A percentile compares a stretch with the other conserved stretches of the same genome.
Evolutionary conservation across 768 basidiomycete genomes (phyloP).

Genomic region (Pleurotus cornucopiae): DNA sequence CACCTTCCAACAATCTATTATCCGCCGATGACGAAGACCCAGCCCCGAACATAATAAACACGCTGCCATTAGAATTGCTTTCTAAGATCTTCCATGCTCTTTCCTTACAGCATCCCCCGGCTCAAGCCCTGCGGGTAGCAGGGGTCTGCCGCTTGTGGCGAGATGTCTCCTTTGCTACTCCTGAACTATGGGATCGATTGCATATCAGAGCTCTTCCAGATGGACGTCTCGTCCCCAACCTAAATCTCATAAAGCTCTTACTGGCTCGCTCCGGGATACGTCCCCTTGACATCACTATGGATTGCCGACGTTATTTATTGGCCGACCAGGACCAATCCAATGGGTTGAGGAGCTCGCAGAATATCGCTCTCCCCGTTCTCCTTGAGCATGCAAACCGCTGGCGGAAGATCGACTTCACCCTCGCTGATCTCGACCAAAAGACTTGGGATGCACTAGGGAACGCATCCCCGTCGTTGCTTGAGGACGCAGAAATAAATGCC

Average conservation of each 20-base stretch:
- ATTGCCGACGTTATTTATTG: not conserved
- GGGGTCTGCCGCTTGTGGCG: slow-evolving; percentile 29
- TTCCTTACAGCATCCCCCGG: slow-evolving; percentile 13
- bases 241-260: slow-evolving; percentile 11
- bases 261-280: slow-evolving; percentile 3
- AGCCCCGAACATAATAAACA: not conserved
- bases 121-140: slow-evolving; percentile 26
- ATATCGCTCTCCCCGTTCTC: not conserved
- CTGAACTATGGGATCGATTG: slow-evolving; percentile 27
- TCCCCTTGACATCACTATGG: slow-evolving; percentile 2
- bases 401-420: not conserved
- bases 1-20: not conserved
- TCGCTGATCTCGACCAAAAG: not conserved
- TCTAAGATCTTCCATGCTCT: not conserved
- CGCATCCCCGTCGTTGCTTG: not conserved
- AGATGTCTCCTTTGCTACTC: slow-evolving; percentile 20
- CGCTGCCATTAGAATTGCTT: not conserved
- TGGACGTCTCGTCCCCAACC: slow-evolving; percentile 16
- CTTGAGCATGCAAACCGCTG: slow-evolving; percentile 4
- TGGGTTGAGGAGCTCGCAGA: not conserved
- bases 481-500: not conserved
- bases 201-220: not conserved
- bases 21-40: not conserved
- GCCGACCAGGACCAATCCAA: too few relatives aligned
- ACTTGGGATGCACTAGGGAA: not conserved